These are phyloP conservation scores for Ophiostoma pallidulum DNA, from an alignment of 2,329 filamentous ascomycete species.

Conservation along the genomic window DNA sequence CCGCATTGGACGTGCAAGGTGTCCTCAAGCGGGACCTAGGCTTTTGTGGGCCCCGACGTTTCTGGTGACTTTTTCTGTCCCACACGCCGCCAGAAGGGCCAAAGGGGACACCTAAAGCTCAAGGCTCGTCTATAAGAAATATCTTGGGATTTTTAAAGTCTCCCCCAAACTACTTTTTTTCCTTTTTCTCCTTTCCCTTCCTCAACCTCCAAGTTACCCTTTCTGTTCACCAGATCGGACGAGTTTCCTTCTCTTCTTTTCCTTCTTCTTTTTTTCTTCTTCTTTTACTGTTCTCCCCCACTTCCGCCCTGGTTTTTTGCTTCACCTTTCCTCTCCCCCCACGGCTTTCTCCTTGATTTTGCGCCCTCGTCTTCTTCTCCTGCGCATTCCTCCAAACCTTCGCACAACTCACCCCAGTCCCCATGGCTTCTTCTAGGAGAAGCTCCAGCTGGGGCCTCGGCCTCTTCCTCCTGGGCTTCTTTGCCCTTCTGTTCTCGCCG, in stretches of 20 bases:
- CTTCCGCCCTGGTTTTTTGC: background rate
- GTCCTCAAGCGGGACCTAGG: constrained; percentile 17
- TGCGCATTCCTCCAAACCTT: background rate
- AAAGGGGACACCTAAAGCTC: constrained; percentile 14
- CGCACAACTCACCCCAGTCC: constrained; percentile 1
- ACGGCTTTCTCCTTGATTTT: constrained; percentile 11
- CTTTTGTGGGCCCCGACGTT: constrained; percentile 11
- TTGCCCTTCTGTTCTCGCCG: constrained; percentile 79
- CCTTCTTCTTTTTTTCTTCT: constrained; percentile 7
- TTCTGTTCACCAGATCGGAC: background rate
- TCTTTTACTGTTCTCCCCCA: background rate
- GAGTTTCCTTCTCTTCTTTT: constrained; percentile 16
- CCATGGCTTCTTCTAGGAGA: constrained; percentile 17
- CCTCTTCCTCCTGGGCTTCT: constrained; percentile 87
- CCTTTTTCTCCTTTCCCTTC: background rate
- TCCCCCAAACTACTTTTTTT: background rate
- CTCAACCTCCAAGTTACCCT: background rate
- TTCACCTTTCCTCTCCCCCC: background rate
- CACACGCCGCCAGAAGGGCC: constrained; percentile 1
- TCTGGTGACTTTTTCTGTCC: background rate
- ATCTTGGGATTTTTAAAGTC: constrained; percentile 5
- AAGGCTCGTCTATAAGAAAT: constrained; percentile 3
- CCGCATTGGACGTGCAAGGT: constrained; percentile 16
- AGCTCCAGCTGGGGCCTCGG: constrained; percentile 38
- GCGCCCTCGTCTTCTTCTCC: background rate